Conservation (phyloP, 2,329 filamentous ascomycete species). For the Fusarium anguioides region DNA sequence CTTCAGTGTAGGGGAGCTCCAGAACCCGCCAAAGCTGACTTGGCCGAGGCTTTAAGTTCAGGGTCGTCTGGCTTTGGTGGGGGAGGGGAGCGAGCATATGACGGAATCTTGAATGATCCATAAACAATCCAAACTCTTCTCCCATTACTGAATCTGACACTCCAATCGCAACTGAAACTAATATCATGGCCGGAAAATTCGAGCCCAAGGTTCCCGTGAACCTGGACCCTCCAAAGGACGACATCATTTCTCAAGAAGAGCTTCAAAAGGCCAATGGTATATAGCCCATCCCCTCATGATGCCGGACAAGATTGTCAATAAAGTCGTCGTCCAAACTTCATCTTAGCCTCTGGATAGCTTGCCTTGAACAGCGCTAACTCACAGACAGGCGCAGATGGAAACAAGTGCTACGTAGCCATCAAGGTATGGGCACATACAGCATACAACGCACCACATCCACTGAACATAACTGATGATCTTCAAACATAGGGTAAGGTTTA, state of each 20-base stretch:
- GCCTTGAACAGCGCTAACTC: constrained; percentile 32
- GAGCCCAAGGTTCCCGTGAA: constrained; percentile 81
- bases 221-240: constrained; percentile 86
- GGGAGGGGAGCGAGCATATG: constrained; percentile 31
- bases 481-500: constrained; percentile 83
- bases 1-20: constrained; percentile 13
- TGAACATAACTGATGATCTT: constrained; percentile 20
- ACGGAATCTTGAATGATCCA: constrained; percentile 33
- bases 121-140: constrained; percentile 1
- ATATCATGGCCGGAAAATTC: constrained; percentile 72
- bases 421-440: constrained; percentile 60
- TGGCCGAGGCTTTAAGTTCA: constrained; percentile 26
- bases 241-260: constrained; percentile 83
- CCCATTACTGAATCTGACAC: background rate
- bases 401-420: constrained; percentile 75
- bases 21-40: constrained; percentile 6
- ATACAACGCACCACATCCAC: constrained; percentile 5
- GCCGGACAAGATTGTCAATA: background rate
- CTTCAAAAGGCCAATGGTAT: constrained; percentile 89
- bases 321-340: background rate
- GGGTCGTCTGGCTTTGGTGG: constrained; percentile 31
- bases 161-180: background rate
- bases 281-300: constrained; percentile 50
- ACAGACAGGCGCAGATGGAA: constrained; percentile 69
- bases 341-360: background rate